Evolutionary conservation across 768 basidiomycete genomes (phyloP), one percentile per base, ranked within the genome.

Genomic region (Phlegmacium glaucopus): DNA sequence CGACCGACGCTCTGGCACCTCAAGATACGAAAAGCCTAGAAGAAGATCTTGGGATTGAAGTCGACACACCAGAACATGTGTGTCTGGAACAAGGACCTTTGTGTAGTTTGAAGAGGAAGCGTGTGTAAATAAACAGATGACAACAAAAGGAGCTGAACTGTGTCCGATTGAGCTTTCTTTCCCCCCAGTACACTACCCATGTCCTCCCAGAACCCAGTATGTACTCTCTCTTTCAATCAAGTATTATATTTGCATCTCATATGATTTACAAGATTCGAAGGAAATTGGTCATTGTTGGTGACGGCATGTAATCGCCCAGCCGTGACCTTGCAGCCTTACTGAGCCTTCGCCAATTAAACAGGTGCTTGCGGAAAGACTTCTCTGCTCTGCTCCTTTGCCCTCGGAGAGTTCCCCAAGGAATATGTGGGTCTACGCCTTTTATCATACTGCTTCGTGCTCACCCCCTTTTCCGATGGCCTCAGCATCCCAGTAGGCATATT

Each of bases 331-430:
- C 44, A 42, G 46, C 32, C 28, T 46, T 48, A 48, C 64, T 67
- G 45, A 63, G 47, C 55, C 44, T 55, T 52, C 28, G 47, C 41
- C 39, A 28, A 43, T 53, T 47, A 32, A 35, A 51, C 59, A 90
- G 88, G 89, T 73, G 95, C 95, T 52, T 96, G 94, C 61, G 95
- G 96, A 60, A 99, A 99, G 78, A 94, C 93, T 15, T 92, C 89
- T 42, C 70, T 95, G 39, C 68, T 95, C 28, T 91, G 86, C 62
- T 92, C 92, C 9, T 96, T 96, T 65, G 90, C 91, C 8, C 79
- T 94, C 30, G 94, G 93, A 51, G 90, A 94, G 69, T 96, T 96
- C 60, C 94, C 93, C 32, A 89, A 89, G 66, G 91, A 95, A 85
- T 96, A 96, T 63, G 91, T 92, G 66, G 63, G 88, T 81, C 43